Percentiles rank a stretch among this genome's conserved stretches.
These are phyloP conservation scores for Hyaloscypha finlandica DNA, from an alignment of 495 filamentous ascomycete genomes.

Conservation along the genomic window DNA sequence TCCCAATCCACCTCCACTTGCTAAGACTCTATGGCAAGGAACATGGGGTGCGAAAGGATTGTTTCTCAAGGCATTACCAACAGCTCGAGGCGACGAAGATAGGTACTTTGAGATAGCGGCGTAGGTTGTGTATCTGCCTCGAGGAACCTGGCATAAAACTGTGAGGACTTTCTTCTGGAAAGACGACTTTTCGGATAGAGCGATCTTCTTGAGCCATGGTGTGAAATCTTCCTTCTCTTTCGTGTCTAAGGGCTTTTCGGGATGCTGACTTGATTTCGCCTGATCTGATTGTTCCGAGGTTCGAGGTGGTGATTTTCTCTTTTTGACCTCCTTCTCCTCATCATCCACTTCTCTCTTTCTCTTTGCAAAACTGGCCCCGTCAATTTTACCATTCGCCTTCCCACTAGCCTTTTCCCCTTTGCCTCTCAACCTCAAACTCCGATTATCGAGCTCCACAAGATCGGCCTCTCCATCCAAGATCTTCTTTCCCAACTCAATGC, in stretches of 20 bases:
- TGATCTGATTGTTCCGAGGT: background rate
- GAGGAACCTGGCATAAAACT: constrained; percentile 69
- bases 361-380: constrained; percentile 17
- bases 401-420: constrained; percentile 18
- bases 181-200: constrained; percentile 19
- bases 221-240: constrained; percentile 3
- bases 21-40: constrained; percentile 53
- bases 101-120: constrained; percentile 66
- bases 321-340: constrained; percentile 30
- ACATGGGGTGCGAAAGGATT: constrained; percentile 74
- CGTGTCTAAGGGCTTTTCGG: background rate
- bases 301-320: constrained; percentile 9
- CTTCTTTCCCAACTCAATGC: constrained; percentile 32
- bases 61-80: constrained; percentile 75
- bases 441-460: constrained; percentile 33
- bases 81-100: constrained; percentile 70
- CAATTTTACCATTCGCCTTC: background rate
- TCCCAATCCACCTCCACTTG: constrained; percentile 47
- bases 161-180: constrained; percentile 31
- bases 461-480: constrained; percentile 35
- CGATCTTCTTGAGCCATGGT: constrained; percentile 29
- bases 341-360: constrained; percentile 22
- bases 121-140: constrained; percentile 73
- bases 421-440: constrained; percentile 29
- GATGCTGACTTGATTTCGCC: background rate